phyloP scores from a whole-genome alignment of 306 rosid species.

The Acmispon strigosus region DNA sequence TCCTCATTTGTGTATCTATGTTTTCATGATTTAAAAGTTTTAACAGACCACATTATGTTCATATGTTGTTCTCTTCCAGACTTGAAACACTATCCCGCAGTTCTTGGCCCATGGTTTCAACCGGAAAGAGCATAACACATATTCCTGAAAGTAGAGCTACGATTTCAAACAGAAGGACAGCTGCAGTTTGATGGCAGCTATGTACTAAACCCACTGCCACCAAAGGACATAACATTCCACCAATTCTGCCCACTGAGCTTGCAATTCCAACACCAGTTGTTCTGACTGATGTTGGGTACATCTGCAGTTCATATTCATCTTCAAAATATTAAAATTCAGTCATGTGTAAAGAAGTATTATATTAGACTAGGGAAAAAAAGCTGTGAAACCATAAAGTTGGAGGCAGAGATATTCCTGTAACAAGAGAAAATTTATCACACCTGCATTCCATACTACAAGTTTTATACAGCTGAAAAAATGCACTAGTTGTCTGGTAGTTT shows the following conservation, averaged over 20 bases:
- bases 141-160: constrained; percentile 71
- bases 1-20: background rate
- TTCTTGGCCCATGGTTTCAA: constrained; percentile 85
- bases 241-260: constrained; percentile 81
- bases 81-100: constrained; percentile 49
- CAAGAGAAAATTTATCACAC: background rate
- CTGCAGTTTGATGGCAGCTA: constrained; percentile 75
- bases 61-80: background rate
- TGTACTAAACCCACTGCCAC: constrained; percentile 86
- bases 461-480: too few relatives aligned
- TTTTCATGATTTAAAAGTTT: background rate
- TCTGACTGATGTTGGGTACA: constrained; percentile 87
- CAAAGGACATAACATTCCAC: constrained; percentile 86
- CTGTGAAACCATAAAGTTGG: background rate
- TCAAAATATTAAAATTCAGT: constrained; percentile 15
- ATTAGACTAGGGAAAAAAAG: background rate
- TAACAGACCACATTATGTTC: constrained; percentile 1
- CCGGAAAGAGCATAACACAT: constrained; percentile 65
- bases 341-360: background rate
- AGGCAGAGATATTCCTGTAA: background rate
- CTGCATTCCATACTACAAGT: too few relatives aligned
- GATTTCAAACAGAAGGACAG: constrained; percentile 70
- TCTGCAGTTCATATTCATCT: constrained; percentile 43
- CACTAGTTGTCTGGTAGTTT: background rate
- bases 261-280: constrained; percentile 94